Conservation (phyloP, 768 basidiomycete species). For the Amyloporia xantha region DNA sequence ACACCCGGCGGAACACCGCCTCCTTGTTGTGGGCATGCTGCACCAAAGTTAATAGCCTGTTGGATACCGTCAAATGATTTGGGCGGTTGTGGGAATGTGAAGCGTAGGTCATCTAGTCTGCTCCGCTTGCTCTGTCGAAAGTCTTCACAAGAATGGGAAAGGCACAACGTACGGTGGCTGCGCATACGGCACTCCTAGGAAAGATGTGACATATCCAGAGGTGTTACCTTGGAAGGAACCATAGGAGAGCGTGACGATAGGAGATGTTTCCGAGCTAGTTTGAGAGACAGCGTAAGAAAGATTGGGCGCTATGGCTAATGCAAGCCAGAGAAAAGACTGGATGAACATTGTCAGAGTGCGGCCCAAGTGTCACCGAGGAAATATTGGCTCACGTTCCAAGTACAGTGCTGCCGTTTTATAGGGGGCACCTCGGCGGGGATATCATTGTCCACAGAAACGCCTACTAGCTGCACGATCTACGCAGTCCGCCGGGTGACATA, state of each 20-base stretch:
- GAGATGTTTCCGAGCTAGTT: too few relatives aligned
- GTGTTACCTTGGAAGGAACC: not conserved
- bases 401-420: too few relatives aligned
- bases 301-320: too few relatives aligned
- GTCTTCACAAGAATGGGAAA: not conserved
- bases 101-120: not conserved
- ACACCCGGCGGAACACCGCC: not conserved
- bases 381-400: too few relatives aligned
- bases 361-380: too few relatives aligned
- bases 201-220: not conserved
- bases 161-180: not conserved
- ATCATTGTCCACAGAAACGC: too few relatives aligned
- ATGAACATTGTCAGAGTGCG: too few relatives aligned
- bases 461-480: too few relatives aligned
- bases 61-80: not conserved
- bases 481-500: too few relatives aligned
- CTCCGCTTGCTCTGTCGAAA: not conserved
- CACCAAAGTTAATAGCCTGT: not conserved
- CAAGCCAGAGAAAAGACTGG: too few relatives aligned
- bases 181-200: constrained; percentile 3
- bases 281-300: too few relatives aligned
- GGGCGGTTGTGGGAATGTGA: not conserved
- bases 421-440: too few relatives aligned
- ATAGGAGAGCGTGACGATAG: not conserved
- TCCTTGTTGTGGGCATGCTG: constrained; percentile 1